Conservation (phyloP, 2,329 filamentous ascomycete species). For the Fusarium paranaense region DNA sequence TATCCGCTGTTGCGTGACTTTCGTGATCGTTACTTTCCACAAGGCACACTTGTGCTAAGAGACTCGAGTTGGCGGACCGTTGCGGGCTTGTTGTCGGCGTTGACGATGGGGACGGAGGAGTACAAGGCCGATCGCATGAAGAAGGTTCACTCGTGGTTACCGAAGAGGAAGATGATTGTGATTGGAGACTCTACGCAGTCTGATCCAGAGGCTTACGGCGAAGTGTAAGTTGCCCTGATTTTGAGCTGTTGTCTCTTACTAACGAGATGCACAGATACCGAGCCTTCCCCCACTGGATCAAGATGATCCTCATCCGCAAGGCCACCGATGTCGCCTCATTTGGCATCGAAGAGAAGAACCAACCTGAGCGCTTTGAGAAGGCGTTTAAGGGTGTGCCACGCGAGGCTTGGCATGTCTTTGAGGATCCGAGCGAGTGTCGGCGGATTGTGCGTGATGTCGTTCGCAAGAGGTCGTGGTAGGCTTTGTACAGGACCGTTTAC, state of each 20-base stretch:
- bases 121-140: slow-evolving; percentile 88
- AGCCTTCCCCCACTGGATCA: slow-evolving; percentile 79
- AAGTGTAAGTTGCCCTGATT: slow-evolving; percentile 66
- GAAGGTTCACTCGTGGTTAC: slow-evolving; percentile 83
- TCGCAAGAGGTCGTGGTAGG: slow-evolving; percentile 14
- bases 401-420: slow-evolving; percentile 84
- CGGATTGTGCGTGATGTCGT: slow-evolving; percentile 46
- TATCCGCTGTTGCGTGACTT: slow-evolving; percentile 88
- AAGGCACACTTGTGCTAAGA: slow-evolving; percentile 84
- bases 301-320: slow-evolving; percentile 86
- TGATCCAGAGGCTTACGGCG: slow-evolving; percentile 90
- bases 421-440: slow-evolving; percentile 75
- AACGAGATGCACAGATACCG: slow-evolving; percentile 60
- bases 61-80: slow-evolving; percentile 90
- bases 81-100: slow-evolving; percentile 79
- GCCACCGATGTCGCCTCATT: slow-evolving; percentile 78
- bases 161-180: slow-evolving; percentile 80
- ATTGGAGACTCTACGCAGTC: slow-evolving; percentile 93
- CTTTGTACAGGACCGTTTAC: background rate
- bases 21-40: slow-evolving; percentile 75
- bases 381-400: slow-evolving; percentile 82
- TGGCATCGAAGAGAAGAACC: slow-evolving; percentile 80
- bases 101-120: slow-evolving; percentile 83
- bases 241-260: slow-evolving; percentile 2
- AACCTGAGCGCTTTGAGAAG: slow-evolving; percentile 79